Evolutionary conservation across 495 filamentous ascomycete genomes (phyloP).

Genomic region (Lasiosphaeria miniovina): DNA sequence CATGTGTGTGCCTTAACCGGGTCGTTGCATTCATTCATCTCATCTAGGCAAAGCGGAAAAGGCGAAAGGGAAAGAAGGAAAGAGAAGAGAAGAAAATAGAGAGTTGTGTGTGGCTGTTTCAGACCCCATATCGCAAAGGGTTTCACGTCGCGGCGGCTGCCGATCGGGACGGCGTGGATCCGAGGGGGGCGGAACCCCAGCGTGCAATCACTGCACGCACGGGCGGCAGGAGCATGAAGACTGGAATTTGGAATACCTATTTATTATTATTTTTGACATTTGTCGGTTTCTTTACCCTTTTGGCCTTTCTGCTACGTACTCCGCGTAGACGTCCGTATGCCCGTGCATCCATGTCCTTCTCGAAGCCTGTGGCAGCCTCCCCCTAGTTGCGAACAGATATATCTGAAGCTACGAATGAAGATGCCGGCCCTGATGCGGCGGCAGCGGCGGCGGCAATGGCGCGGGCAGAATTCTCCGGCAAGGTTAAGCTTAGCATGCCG

Average conservation of each 20-base stretch:
- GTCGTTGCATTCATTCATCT: too few relatives aligned
- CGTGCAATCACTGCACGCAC: background rate
- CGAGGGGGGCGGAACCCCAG: constrained; percentile 10
- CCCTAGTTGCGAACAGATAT: background rate
- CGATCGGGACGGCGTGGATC: constrained; percentile 27
- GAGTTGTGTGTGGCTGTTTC: constrained; percentile 14
- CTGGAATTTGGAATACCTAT: constrained; percentile 15
- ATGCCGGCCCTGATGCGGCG: background rate
- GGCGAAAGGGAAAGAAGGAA: background rate
- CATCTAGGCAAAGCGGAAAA: too few relatives aligned
- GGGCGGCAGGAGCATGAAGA: constrained; percentile 15
- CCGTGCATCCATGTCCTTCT: background rate
- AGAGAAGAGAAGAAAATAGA: background rate
- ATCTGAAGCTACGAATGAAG: background rate
- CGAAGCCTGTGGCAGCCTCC: background rate
- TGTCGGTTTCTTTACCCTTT: background rate
- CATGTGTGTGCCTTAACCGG: too few relatives aligned
- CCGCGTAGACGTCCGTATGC: background rate
- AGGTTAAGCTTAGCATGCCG: too few relatives aligned
- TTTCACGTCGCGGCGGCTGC: constrained; percentile 15
- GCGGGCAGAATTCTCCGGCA: too few relatives aligned
- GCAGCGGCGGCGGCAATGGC: too few relatives aligned
- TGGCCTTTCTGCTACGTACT: too few relatives aligned
- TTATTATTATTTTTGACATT: background rate
- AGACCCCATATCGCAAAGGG: constrained; percentile 10